Evolutionary conservation across 768 basidiomycete genomes (phyloP), one percentile per base, ranked within the genome.

Genomic region (Pholiota conissans): DNA sequence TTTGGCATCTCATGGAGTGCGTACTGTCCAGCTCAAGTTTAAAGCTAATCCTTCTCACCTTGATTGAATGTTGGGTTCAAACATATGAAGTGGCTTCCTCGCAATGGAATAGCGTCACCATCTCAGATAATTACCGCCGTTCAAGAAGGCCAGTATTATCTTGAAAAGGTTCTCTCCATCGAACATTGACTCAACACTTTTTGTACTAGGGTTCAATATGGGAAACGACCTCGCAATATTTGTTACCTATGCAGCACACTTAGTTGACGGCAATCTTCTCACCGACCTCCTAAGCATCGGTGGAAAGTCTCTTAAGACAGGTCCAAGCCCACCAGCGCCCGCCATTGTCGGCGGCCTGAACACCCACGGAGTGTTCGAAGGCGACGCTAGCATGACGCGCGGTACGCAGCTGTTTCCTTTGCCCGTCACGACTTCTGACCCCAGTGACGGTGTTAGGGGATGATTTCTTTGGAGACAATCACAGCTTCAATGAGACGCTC

Each of bases 321-420:
- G 67, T 3, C 57, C 52, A 39, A 56, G 61, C 42, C 66, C 66
- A 1, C 66, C 66, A 14, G 24, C 35, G n/a, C 66, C 66, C n/a
- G 66, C 66, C n/a, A 67, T 56, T 30, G 66, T 67, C 5, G 59
- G 61, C 20, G 66, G 64, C 13, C 58, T 65, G 30, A 52, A 67
- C 45, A 67, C 66, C 3, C 64, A 67, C 49, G 59, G 59, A 20
- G 65, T 64, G 10, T 68, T 66, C 42, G 67, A 68, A 52, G 63
- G 64, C 30, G 59, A 65, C 28, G 53, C 59, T 9, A 57, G 56
- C 34, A 55, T 52, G 16, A 59, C 59, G 14, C 53, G 56, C 22
- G 59, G 59, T 60, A 51, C 16, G 42, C n/a, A 26, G 5, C n/a
- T 4, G 5, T 29, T 5, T 16, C 20, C 5, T 6, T 39, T 29